These are phyloP conservation scores for Chaetomium cochliodes DNA, from an alignment of 495 filamentous ascomycete species.

Conservation along the genomic window DNA sequence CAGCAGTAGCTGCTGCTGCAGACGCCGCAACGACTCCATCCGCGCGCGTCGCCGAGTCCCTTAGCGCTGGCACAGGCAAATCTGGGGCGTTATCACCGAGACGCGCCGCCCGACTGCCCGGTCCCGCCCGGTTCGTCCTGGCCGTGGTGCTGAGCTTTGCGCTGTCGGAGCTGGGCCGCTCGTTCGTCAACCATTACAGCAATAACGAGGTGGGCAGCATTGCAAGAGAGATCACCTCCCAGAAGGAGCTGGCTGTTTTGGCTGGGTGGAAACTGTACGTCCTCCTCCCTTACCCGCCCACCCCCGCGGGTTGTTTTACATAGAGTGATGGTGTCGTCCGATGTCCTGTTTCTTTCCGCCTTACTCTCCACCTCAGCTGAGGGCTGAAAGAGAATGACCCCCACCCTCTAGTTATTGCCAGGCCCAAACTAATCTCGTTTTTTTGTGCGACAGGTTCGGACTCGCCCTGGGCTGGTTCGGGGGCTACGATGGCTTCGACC, in stretches of 20 bases:
- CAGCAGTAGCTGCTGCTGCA: no score
- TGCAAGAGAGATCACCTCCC: conserved; percentile 58
- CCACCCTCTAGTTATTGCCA: conserved; percentile 26
- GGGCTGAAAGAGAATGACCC: conserved; percentile 27
- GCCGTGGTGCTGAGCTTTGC: conserved; percentile 62
- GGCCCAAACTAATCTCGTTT: conserved; percentile 29
- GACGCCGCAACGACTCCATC: background rate
- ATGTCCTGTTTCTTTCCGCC: conserved; percentile 2
- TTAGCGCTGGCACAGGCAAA: background rate
- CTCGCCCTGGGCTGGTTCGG: conserved; percentile 69
- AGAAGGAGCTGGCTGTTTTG: conserved; percentile 59
- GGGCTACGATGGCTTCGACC: conserved; percentile 70
- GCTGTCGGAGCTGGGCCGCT: conserved; percentile 57
- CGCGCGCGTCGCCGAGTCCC: conserved; percentile 16
- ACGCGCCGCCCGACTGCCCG: conserved; percentile 47
- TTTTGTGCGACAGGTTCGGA: conserved; percentile 50
- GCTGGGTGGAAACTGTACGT: conserved; percentile 64
- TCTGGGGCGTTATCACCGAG: background rate
- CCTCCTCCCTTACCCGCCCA: background rate
- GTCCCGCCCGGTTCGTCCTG: conserved; percentile 58
- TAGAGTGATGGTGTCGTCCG: background rate
- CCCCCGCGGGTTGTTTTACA: no score
- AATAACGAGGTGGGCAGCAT: conserved; percentile 60
- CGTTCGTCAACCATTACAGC: conserved; percentile 49
- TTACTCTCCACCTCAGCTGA: conserved; percentile 25